Evolutionary conservation across 805 yeast genomes (phyloP), one percentile per base, ranked within the genome.

Genomic region (Starmerella bombi): DNA sequence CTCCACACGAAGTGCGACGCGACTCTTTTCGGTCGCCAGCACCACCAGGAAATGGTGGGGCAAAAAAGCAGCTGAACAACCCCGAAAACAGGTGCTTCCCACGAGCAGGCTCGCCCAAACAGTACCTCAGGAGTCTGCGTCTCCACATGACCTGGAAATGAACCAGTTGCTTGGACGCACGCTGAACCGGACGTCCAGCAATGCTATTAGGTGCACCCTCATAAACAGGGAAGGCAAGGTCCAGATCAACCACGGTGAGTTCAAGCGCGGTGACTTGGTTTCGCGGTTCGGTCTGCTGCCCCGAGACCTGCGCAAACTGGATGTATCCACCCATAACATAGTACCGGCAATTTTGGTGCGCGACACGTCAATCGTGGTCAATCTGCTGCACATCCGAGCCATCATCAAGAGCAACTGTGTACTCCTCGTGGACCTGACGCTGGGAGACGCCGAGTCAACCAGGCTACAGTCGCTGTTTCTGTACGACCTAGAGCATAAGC

Each of bases 321-420:
- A 88, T 36, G 72, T 81, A 42, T 77, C 81, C 25, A 68, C 77
- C 20, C 67, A 79, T 40, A 94, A 84, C 59, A 82, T 88, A 17
- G 86, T 86, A 3, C 98, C 98, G 0, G 75, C 84, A 16, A 79
- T 91, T 34, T 76, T 86, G 44, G 84, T 85, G 18, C 70, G 96
- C 44, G 69, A 72, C 20, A 71, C 72, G 48, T 79, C 93, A 38
- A 80, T 88, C 16, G 64, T 91, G 40, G 75, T 91, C 36, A 86
- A 85, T 56, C 61, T 91, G 54, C 62, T 91, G 29, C 91, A 86
- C 57, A 84, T 91, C 37, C 80, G 91, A 49, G 97, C 96, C 1
- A 66, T 91, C 35, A 74, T 91, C n/a, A 81, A 80, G 52, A 69
- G 73, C 32, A 83, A 88, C 52, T 65, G 70, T 47, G 93, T 91